These are phyloP conservation scores for Cystobasidium slooffiae DNA, from an alignment of 1,284 basidiomycete genomes.

Conservation along the genomic window DNA sequence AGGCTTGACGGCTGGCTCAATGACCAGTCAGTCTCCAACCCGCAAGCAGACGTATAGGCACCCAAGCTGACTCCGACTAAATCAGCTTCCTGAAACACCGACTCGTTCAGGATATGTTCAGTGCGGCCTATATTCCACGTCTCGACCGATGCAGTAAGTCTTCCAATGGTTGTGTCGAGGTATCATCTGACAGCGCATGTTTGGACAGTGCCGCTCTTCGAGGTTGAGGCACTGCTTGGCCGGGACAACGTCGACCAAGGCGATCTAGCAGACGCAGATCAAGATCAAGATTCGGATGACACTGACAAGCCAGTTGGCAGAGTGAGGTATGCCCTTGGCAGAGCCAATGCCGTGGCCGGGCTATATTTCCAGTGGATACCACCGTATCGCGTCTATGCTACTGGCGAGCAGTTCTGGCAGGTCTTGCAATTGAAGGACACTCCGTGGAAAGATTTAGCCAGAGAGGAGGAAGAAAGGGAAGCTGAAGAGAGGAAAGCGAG, in stretches of 20 bases:
- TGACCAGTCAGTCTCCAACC: slow-evolving; percentile 23
- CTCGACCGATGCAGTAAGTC: slow-evolving; percentile 22
- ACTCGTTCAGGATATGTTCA: background rate
- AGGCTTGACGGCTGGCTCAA: slow-evolving; percentile 32
- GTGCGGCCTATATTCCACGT: slow-evolving; percentile 21
- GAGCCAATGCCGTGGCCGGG: background rate
- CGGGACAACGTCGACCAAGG: background rate
- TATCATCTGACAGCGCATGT: background rate
- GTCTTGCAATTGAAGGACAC: slow-evolving; percentile 8
- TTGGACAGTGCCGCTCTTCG: slow-evolving; percentile 25
- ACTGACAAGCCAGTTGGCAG: background rate
- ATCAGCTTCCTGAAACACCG: background rate
- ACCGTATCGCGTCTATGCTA: slow-evolving; percentile 10
- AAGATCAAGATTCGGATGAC: background rate
- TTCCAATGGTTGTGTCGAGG: background rate
- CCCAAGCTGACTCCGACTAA: background rate
- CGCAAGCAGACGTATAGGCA: background rate
- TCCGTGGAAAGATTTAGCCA: background rate
- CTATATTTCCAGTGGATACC: slow-evolving; percentile 36
- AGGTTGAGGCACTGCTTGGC: background rate
- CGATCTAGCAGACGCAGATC: background rate
- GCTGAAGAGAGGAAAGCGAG: background rate
- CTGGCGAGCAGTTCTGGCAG: slow-evolving; percentile 32
- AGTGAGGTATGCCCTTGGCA: background rate
- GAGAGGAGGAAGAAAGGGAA: background rate